A percentile compares a stretch with the other conserved stretches of the same genome.
phyloP scores from a whole-genome alignment of 2,329 filamentous ascomycete genomes.

The Clathrospora elynae region DNA sequence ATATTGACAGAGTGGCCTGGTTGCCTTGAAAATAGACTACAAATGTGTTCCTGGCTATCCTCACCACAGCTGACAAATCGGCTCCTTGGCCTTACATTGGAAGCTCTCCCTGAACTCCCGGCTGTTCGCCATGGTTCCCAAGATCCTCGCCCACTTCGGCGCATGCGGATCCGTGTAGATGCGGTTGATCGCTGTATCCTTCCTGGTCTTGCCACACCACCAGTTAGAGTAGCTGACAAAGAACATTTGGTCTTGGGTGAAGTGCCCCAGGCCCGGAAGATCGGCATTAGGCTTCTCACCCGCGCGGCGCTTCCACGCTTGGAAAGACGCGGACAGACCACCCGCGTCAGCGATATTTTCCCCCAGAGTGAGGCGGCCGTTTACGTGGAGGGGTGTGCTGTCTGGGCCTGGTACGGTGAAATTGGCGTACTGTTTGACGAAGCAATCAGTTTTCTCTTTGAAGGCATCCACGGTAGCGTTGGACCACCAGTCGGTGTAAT shows the following conservation, averaged over 20 bases:
- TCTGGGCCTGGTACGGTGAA: conserved; percentile 64
- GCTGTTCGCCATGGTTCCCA: conserved; percentile 69
- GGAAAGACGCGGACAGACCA: conserved; percentile 66
- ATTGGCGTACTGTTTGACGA: conserved; percentile 69
- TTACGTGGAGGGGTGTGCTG: conserved; percentile 63
- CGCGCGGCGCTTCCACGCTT: conserved; percentile 67
- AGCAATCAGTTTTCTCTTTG: conserved; percentile 65
- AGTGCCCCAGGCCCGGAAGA: conserved; percentile 62
- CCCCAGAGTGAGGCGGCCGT: conserved; percentile 66
- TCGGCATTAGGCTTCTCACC: conserved; percentile 54
- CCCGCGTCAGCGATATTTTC: conserved; percentile 77
- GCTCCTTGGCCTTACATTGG: conserved; percentile 67
- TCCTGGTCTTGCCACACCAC: conserved; percentile 70
- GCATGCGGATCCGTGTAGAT: conserved; percentile 70
- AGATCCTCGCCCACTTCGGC: conserved; percentile 63
- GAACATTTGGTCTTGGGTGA: conserved; percentile 71
- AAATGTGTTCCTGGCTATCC: no score
- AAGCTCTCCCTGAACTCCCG: conserved; percentile 71
- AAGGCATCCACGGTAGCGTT: conserved; percentile 64
- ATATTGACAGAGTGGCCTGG: no score
- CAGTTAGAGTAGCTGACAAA: conserved; percentile 68
- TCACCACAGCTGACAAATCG: conserved; percentile 73
- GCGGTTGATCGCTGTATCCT: conserved; percentile 61
- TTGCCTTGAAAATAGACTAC: no score
- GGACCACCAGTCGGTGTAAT: conserved; percentile 71